Percentiles rank a stretch among this genome's conserved stretches.
Evolutionary conservation across 2,329 filamentous ascomycete species (phyloP).

Genomic region (Neopestalotiopsis clavispora): DNA sequence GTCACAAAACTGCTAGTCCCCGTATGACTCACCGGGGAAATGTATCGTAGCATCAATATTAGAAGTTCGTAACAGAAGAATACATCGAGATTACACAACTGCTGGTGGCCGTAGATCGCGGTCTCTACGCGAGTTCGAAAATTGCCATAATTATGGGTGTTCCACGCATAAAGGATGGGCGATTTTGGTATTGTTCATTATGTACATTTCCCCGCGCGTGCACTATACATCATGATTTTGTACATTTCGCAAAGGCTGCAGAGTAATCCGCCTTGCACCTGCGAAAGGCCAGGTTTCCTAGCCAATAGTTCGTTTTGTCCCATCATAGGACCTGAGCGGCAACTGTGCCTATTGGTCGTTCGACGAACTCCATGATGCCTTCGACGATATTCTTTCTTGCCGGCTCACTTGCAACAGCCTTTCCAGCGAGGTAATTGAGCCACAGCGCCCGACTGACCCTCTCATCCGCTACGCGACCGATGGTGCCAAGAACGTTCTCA

Average conservation of each 20-base stretch:
- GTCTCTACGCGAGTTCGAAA: neutral
- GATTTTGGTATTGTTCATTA: neutral
- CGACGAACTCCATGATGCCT: conserved; percentile 86
- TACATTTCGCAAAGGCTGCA: neutral
- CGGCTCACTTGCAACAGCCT: conserved; percentile 82
- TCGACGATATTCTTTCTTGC: conserved; percentile 83
- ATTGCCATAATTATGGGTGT: neutral
- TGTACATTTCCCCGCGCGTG: neutral
- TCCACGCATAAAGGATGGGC: neutral
- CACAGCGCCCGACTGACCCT: conserved; percentile 81
- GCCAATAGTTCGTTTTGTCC: neutral
- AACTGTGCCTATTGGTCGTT: conserved; percentile 83
- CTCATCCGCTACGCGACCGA: conserved; percentile 80
- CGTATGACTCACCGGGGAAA: neutral
- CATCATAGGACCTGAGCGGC: conserved; percentile 14
- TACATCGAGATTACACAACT: neutral
- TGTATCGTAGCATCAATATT: neutral
- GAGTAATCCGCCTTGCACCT: neutral
- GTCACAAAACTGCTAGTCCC: neutral
- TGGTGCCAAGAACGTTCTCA: conserved; percentile 60
- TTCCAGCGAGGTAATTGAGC: conserved; percentile 88
- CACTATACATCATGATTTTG: neutral
- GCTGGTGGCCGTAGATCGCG: neutral
- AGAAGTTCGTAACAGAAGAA: neutral
- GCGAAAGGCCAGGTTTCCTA: neutral